Percentiles rank a stretch among this genome's conserved stretches.
Conservation (phyloP, 768 basidiomycete genomes). For the Termitomyces sp. region DNA sequence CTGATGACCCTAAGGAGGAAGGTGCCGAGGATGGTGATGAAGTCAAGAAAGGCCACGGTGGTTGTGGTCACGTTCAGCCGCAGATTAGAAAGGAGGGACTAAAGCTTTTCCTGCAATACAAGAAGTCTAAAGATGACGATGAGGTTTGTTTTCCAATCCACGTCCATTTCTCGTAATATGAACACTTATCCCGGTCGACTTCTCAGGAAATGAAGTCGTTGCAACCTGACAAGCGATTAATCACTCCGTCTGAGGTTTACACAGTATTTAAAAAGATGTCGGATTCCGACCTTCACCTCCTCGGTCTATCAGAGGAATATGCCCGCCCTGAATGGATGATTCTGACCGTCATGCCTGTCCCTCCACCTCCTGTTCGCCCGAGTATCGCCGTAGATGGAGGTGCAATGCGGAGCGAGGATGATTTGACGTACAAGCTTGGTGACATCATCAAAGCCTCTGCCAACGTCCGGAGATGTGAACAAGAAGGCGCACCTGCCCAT, state of each 20-base stretch:
- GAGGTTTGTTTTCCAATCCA: conserved; percentile 57
- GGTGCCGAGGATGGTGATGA: conserved; percentile 67
- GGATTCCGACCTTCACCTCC: conserved; percentile 77
- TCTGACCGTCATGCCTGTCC: conserved; percentile 93
- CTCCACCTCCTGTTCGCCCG: conserved; percentile 95
- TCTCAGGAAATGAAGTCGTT: conserved; percentile 71
- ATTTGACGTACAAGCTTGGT: conserved; percentile 95
- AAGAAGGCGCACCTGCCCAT: conserved; percentile 95
- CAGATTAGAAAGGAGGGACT: conserved; percentile 89
- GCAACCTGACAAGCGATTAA: conserved; percentile 77
- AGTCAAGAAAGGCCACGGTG: conserved; percentile 89
- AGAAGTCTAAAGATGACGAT: conserved; percentile 90
- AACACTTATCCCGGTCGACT: conserved; percentile 1
- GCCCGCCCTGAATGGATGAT: conserved; percentile 99
- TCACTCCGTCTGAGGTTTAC: conserved; percentile 87
- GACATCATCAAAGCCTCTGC: conserved; percentile 96
- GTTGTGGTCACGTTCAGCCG: conserved; percentile 92
- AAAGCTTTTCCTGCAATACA: conserved; percentile 93
- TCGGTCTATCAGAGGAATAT: conserved; percentile 93
- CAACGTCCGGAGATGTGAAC: conserved; percentile 87
- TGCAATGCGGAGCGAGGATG: conserved; percentile 95
- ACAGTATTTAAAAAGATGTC: conserved; percentile 95
- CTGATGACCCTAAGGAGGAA: conserved; percentile 87
- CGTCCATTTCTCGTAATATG: background rate
- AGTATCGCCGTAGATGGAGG: conserved; percentile 98